Evolutionary conservation across 2,329 filamentous ascomycete genomes (phyloP), one percentile per base, ranked within the genome.

Genomic region (Alternaria panax): DNA sequence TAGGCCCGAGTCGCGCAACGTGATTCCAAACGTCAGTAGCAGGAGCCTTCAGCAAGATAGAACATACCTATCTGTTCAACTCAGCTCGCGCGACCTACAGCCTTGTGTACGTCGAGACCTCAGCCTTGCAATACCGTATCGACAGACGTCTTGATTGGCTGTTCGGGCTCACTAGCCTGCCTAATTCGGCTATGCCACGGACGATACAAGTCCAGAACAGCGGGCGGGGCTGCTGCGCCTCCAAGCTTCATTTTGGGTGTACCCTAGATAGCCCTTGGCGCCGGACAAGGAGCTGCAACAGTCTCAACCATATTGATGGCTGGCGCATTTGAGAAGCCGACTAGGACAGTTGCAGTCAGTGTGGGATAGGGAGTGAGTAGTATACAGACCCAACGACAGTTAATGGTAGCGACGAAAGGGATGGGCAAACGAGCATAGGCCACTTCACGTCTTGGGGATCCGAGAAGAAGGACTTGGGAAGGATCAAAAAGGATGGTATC

Each of bases 231-330:
- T 34, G 52, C 57, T 59, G 61, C 58, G 61, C 51, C 54, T 60
- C 41, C 28, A 24, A 59, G 57, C 51, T 45, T 58, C 58, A 61
- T 62, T 52, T 64, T 59, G 64, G 61, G 28, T 60, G 48, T 54
- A 58, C 50, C 58, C 53, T 57, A 57, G 30, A 30, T 22, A 12
- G 57, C 36, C n/a, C 41, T 54, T 58, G 41, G 34, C 42, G 34
- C 55, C 41, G 48, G 47, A 30, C 50, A 42, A 28, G 16, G 14
- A 38, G 28, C 24, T 42, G 32, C 38, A 43, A 34, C 42, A 42
- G 42, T 22, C 56, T 47, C 43, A 48, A 45, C 38, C 30, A 34
- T n/a, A 27, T 32, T 46, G 51, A n/a, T 11, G 30, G 20, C 32
- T 18, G 41, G 20, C 24, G 38, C 16, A 7, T 48, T 6, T 14